Evolutionary conservation across 1,139 yeast genomes (phyloP).

Genomic region (Barnettozyma hawaiiensis): DNA sequence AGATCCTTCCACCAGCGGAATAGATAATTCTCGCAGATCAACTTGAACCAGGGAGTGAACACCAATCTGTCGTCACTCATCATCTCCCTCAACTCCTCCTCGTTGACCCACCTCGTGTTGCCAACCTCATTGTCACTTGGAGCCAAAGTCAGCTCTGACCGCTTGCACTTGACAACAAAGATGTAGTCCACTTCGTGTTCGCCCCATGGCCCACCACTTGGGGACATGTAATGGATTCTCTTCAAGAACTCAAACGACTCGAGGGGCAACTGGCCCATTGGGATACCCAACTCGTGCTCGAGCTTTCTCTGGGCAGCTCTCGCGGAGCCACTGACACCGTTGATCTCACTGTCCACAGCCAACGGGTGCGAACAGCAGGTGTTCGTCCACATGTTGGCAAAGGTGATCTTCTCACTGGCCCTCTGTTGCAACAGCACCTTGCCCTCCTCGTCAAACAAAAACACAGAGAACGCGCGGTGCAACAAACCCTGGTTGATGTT

Average conservation of each 20-base stretch:
- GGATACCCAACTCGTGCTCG: constrained; percentile 88
- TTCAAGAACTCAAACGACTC: constrained; percentile 77
- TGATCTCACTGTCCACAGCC: constrained; percentile 67
- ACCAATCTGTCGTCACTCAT: constrained; percentile 55
- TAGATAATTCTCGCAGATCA: constrained; percentile 85
- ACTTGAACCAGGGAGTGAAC: constrained; percentile 97
- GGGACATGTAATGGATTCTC: constrained; percentile 91
- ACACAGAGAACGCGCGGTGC: constrained; percentile 95
- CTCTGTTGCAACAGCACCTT: constrained; percentile 85
- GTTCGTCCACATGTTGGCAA: constrained; percentile 96
- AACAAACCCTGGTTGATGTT: constrained; percentile 80
- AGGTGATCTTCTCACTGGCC: constrained; percentile 93
- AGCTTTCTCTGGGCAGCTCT: constrained; percentile 89
- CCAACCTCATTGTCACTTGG: constrained; percentile 80
- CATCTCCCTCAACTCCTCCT: constrained; percentile 65
- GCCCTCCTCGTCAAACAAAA: constrained; percentile 73
- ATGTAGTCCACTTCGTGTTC: constrained; percentile 98
- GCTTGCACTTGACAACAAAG: constrained; percentile 47
- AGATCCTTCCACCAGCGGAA: constrained; percentile 92
- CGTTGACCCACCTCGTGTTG: constrained; percentile 70
- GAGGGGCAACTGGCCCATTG: constrained; percentile 53
- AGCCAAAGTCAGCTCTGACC: constrained; percentile 46
- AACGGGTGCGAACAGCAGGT: constrained; percentile 98
- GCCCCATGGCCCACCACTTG: constrained; percentile 84
- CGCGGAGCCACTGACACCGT: constrained; percentile 73